These are phyloP conservation scores for Gonapodya sp. DNA, from an alignment of 192 early-diverging fungal genomes.

Conservation along the genomic window DNA sequence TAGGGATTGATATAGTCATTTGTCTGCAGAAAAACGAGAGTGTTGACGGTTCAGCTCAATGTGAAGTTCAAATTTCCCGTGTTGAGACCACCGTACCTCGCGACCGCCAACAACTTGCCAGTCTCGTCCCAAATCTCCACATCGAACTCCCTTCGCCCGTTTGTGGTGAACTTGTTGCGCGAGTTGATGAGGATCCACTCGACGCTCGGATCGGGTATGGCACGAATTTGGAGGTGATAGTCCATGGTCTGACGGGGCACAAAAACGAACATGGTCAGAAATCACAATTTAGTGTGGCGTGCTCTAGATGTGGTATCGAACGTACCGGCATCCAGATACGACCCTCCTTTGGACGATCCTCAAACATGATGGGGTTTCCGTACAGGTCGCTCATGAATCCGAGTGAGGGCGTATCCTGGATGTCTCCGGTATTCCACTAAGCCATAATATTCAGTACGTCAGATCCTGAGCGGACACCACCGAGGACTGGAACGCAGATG, in stretches of 20 bases:
- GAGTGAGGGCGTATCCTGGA: neutral
- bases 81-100: neutral
- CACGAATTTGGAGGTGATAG: neutral
- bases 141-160: conserved; percentile 9
- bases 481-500: neutral
- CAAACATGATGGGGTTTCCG: neutral
- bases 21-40: neutral
- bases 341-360: neutral
- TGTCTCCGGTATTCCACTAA: neutral
- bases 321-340: neutral
- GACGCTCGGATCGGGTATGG: neutral
- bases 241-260: conserved; percentile 6
- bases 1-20: neutral
- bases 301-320: neutral
- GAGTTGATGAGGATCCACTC: neutral
- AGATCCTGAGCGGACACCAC: neutral
- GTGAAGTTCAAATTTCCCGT: neutral
- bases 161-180: neutral
- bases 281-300: neutral
- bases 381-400: neutral
- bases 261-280: neutral
- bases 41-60: neutral
- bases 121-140: conserved; percentile 6
- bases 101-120: neutral
- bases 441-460: too few relatives aligned